phyloP scores from a whole-genome alignment of 2,329 filamentous ascomycete genomes.

The Diaporthe nobilis region DNA sequence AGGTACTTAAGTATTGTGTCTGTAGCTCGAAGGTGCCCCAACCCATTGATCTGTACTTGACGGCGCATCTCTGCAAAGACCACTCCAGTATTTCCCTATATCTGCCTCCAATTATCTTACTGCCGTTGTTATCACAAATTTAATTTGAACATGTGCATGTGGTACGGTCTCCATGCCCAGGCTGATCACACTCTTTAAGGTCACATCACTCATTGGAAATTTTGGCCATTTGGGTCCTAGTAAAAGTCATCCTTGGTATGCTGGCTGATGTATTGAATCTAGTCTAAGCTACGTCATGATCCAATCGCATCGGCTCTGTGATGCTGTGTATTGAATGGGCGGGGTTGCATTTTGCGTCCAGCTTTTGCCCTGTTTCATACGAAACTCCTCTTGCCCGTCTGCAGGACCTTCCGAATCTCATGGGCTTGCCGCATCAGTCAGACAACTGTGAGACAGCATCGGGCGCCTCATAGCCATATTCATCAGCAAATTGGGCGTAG shows the following conservation, averaged over 20 bases:
- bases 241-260: neutral
- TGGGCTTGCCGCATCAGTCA: neutral
- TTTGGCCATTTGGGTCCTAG: neutral
- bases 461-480: slow-evolving; percentile 23
- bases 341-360: too few relatives aligned
- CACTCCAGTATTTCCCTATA: too few relatives aligned
- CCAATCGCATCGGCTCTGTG: neutral
- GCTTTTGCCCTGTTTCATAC: neutral
- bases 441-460: slow-evolving; percentile 5
- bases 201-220: neutral
- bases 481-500: slow-evolving; percentile 24
- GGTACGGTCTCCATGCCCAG: too few relatives aligned
- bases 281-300: neutral
- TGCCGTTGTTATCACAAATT: neutral
- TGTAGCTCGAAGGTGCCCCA: too few relatives aligned
- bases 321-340: neutral
- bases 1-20: too few relatives aligned
- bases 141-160: too few relatives aligned
- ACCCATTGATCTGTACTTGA: too few relatives aligned
- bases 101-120: neutral
- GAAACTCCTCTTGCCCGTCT: neutral
- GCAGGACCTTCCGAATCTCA: neutral
- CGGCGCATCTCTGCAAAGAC: too few relatives aligned
- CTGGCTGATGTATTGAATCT: neutral
- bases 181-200: neutral